phyloP scores from a whole-genome alignment of 1,139 yeast genomes.

The Yamadazyma trypodendri region DNA sequence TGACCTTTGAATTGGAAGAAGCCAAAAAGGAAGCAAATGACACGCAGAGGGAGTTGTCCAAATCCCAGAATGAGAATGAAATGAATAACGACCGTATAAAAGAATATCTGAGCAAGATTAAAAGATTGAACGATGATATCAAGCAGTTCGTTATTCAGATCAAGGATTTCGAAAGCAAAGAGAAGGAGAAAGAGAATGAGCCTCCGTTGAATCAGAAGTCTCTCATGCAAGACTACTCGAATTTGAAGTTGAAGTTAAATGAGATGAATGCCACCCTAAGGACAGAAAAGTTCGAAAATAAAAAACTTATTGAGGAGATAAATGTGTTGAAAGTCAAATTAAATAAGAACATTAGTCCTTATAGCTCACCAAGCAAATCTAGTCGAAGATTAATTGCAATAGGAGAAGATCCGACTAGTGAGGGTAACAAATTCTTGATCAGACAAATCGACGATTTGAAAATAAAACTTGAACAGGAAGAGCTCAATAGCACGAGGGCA shows the following conservation, averaged over 20 bases:
- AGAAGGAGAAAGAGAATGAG: constrained; percentile 37
- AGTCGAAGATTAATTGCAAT: constrained; percentile 32
- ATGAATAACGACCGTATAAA: constrained; percentile 30
- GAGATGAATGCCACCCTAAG: constrained; percentile 52
- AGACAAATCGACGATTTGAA: constrained; percentile 39
- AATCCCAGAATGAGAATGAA: constrained; percentile 29
- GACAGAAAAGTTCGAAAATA: constrained; percentile 54
- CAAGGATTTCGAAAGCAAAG: constrained; percentile 16
- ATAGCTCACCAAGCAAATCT: constrained; percentile 23
- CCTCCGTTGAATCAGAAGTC: constrained; percentile 26
- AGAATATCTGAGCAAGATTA: constrained; percentile 28
- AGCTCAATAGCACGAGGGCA: constrained; percentile 42
- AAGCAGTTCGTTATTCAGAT: constrained; percentile 20
- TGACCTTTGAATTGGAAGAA: constrained; percentile 8
- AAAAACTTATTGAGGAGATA: constrained; percentile 56
- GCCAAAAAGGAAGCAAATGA: constrained; percentile 30
- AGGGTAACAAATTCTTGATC: constrained; percentile 22
- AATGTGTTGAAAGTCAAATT: constrained; percentile 50
- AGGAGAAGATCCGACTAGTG: constrained; percentile 30
- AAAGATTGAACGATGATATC: constrained; percentile 24
- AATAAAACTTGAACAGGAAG: constrained; percentile 40
- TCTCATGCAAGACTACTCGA: constrained; percentile 46
- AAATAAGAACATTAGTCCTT: constrained; percentile 20
- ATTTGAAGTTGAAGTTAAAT: constrained; percentile 50
- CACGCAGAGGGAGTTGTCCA: constrained; percentile 28